A percentile compares a stretch with the other conserved stretches of the same genome.
Conservation (phyloP, 2,329 filamentous ascomycete genomes). For the Venturia oleaginea region DNA sequence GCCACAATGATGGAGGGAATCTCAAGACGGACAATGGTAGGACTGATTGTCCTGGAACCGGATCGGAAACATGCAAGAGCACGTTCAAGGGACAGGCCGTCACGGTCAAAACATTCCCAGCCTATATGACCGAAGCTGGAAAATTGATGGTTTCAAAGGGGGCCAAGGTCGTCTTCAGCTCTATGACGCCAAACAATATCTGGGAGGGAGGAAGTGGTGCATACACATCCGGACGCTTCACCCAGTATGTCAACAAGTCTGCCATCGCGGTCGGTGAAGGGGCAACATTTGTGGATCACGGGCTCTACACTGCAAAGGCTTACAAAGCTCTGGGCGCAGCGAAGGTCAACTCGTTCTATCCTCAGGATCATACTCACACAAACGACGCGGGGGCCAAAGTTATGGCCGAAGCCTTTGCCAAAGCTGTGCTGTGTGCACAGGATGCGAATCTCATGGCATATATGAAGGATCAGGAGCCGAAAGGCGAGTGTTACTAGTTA, state of each 20-base stretch:
- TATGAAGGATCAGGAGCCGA: background rate
- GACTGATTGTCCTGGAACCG: constrained; percentile 48
- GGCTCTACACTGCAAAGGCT: constrained; percentile 46
- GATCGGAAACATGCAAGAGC: constrained; percentile 36
- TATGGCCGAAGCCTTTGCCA: constrained; percentile 50
- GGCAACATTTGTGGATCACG: constrained; percentile 48
- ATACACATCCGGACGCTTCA: constrained; percentile 45
- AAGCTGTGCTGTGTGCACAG: constrained; percentile 44
- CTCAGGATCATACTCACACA: constrained; percentile 53
- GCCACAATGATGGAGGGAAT: constrained; percentile 61
- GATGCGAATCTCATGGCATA: background rate
- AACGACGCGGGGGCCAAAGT: constrained; percentile 46
- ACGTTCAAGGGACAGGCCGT: constrained; percentile 44
- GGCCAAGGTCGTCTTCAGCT: constrained; percentile 50
- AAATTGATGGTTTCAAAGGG: constrained; percentile 46
- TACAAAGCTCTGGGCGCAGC: constrained; percentile 42
- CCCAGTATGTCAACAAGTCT: constrained; percentile 44
- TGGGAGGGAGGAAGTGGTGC: constrained; percentile 49
- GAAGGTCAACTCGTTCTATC: constrained; percentile 46
- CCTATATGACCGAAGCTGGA: constrained; percentile 51
- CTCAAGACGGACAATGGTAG: constrained; percentile 51
- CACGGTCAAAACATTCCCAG: constrained; percentile 51
- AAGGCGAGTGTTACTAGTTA: background rate
- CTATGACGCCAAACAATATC: constrained; percentile 53
- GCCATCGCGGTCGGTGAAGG: constrained; percentile 38